Evolutionary conservation across 495 filamentous ascomycete genomes (phyloP).

Genomic region (Penicillium canescens): DNA sequence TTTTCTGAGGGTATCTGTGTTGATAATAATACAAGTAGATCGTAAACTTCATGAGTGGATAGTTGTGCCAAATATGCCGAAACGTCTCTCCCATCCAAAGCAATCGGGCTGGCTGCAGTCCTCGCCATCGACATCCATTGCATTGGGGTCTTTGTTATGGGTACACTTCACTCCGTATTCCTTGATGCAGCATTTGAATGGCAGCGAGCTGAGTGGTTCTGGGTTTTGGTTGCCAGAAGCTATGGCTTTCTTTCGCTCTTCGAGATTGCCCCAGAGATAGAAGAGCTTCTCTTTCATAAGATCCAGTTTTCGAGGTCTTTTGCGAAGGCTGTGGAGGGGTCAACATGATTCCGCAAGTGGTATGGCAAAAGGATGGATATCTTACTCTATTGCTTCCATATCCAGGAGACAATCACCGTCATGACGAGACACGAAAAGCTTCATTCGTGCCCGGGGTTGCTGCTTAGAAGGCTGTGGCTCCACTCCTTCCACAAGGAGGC

Average conservation of each 20-base stretch:
- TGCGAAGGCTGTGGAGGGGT: conserved; percentile 51
- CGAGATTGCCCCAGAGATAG: conserved; percentile 82
- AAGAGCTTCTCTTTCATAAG: conserved; percentile 70
- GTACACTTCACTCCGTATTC: conserved; percentile 53
- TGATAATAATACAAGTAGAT: background rate
- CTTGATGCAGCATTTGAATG: conserved; percentile 47
- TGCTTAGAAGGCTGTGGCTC: conserved; percentile 23
- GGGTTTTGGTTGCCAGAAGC: conserved; percentile 11
- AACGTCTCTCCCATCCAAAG: conserved; percentile 52
- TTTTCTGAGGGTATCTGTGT: conserved; percentile 1
- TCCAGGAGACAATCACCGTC: conserved; percentile 66
- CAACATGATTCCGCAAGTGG: background rate
- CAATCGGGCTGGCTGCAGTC: conserved; percentile 33
- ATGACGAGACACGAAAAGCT: conserved; percentile 63
- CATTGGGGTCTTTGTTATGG: conserved; percentile 24
- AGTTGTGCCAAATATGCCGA: conserved; percentile 48
- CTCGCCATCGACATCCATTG: conserved; percentile 21
- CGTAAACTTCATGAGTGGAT: conserved; percentile 29
- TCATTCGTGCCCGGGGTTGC: conserved; percentile 48
- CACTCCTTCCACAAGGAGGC: conserved; percentile 67
- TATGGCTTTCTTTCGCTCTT: conserved; percentile 57
- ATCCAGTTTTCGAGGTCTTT: conserved; percentile 41
- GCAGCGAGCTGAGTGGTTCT: conserved; percentile 18
- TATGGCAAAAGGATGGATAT: background rate
- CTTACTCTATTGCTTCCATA: conserved; percentile 69